Evolutionary conservation across 305 asterid species (phyloP).

Genomic region (Plantago lanceolata): DNA sequence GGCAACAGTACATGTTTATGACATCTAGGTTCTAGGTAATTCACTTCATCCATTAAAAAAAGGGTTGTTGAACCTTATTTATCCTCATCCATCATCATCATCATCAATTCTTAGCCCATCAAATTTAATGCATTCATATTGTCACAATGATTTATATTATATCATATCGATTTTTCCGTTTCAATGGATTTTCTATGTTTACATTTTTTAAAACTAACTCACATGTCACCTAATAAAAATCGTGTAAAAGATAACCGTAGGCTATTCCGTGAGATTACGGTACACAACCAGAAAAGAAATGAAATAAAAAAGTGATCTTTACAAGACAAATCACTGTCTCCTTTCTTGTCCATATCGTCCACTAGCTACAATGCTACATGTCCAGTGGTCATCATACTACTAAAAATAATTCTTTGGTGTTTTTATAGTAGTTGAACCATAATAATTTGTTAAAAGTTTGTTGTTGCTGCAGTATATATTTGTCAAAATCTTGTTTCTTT

Average conservation of each 20-base stretch:
- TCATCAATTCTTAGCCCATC: slow-evolving; percentile 9
- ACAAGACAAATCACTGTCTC: slow-evolving; percentile 5
- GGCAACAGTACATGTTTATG: background rate
- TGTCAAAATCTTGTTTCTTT: slow-evolving; percentile 10
- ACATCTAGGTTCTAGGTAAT: background rate
- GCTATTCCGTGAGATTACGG: too few species aligned
- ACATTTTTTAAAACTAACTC: too few species aligned
- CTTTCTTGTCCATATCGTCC: slow-evolving; percentile 21
- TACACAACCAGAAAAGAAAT: too few species aligned
- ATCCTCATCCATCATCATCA: too few species aligned
- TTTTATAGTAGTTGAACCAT: slow-evolving; percentile 30
- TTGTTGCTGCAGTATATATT: slow-evolving; percentile 21
- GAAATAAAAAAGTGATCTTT: slow-evolving; percentile 8
- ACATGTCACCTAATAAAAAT: too few species aligned
- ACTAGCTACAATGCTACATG: too few species aligned
- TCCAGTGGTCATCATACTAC: too few species aligned
- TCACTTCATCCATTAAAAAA: background rate
- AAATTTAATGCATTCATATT: slow-evolving; percentile 10
- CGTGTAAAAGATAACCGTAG: too few species aligned
- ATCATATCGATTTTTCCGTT: too few species aligned
- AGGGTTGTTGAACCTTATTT: too few species aligned
- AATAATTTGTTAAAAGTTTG: slow-evolving; percentile 24
- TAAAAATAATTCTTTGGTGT: slow-evolving; percentile 5
- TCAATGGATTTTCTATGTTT: too few species aligned
- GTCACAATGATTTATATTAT: background rate